Conservation (phyloP, 768 basidiomycete species). For the Naganishia antarctica region DNA sequence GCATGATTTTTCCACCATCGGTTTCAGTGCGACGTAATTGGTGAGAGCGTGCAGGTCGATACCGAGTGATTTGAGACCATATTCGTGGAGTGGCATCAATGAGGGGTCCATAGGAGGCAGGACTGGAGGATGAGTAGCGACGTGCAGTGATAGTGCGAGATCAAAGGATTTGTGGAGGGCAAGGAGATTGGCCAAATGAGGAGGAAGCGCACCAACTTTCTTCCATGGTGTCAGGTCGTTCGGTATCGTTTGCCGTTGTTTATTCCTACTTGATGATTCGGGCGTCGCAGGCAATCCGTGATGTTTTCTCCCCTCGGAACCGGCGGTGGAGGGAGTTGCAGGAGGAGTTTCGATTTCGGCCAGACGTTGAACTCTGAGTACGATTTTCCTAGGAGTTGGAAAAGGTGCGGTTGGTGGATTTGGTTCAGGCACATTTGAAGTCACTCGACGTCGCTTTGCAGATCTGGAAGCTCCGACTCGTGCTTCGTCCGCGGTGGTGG, state of each 20-base stretch:
- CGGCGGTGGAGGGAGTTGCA: slow-evolving; percentile 32
- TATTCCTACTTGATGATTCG: background rate
- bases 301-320: slow-evolving; percentile 23
- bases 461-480: slow-evolving; percentile 1
- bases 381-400: slow-evolving; percentile 36
- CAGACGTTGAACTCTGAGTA: slow-evolving; percentile 2
- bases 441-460: background rate
- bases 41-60: slow-evolving; percentile 42
- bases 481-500: background rate
- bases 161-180: slow-evolving; percentile 44
- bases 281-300: slow-evolving; percentile 12
- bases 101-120: slow-evolving; percentile 37
- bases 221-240: slow-evolving; percentile 11
- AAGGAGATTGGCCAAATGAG: slow-evolving; percentile 43
- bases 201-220: slow-evolving; percentile 32
- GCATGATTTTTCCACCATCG: slow-evolving; percentile 41
- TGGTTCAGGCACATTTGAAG: slow-evolving; percentile 36
- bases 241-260: background rate
- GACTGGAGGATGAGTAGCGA: slow-evolving; percentile 46
- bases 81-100: background rate
- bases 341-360: slow-evolving; percentile 10
- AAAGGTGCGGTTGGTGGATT: slow-evolving; percentile 46
- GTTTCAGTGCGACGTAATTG: slow-evolving; percentile 39
- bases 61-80: slow-evolving; percentile 16
- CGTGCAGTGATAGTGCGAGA: slow-evolving; percentile 43